phyloP scores from a whole-genome alignment of 2,329 filamentous ascomycete genomes.

The Aspergillus sp. region DNA sequence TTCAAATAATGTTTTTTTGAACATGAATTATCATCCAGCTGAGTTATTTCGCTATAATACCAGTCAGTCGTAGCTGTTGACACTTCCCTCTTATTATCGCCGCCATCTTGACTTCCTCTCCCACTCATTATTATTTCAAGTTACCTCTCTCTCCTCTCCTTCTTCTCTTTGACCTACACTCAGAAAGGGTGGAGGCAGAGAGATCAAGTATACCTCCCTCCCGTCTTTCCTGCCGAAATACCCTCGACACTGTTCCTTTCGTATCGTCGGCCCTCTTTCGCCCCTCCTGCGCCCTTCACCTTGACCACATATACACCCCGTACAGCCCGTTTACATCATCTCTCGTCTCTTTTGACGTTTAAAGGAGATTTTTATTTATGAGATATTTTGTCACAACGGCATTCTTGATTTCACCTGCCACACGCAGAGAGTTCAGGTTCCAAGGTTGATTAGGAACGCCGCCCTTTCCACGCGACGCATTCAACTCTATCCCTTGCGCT shows the following conservation, averaged over 20 bases:
- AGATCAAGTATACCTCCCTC: not conserved
- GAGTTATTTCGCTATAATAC: conserved; percentile 1
- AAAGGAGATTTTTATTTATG: not conserved
- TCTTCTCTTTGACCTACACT: conserved; percentile 16
- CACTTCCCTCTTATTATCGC: conserved; percentile 20
- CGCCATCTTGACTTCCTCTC: conserved; percentile 16
- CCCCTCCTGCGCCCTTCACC: not conserved
- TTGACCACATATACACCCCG: not conserved
- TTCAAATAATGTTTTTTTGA: conserved; percentile 12
- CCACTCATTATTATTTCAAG: conserved; percentile 3
- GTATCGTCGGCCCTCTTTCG: not conserved
- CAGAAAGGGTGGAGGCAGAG: conserved; percentile 10
- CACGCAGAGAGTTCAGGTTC: conserved; percentile 3
- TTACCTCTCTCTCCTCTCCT: conserved; percentile 15
- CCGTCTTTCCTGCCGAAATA: not conserved
- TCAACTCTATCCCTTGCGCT: conserved; percentile 32
- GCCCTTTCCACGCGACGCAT: conserved; percentile 33
- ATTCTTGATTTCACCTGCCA: conserved; percentile 4
- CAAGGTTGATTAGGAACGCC: conserved; percentile 9
- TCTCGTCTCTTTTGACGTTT: not conserved
- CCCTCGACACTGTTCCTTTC: not conserved
- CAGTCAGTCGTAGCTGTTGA: conserved; percentile 9
- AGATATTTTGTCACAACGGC: not conserved
- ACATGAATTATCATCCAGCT: not conserved
- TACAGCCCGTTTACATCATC: not conserved